Evolutionary conservation across 225 moss, liverwort and hornwort genomes (phyloP).

Genomic region (Bryum argenteum): DNA sequence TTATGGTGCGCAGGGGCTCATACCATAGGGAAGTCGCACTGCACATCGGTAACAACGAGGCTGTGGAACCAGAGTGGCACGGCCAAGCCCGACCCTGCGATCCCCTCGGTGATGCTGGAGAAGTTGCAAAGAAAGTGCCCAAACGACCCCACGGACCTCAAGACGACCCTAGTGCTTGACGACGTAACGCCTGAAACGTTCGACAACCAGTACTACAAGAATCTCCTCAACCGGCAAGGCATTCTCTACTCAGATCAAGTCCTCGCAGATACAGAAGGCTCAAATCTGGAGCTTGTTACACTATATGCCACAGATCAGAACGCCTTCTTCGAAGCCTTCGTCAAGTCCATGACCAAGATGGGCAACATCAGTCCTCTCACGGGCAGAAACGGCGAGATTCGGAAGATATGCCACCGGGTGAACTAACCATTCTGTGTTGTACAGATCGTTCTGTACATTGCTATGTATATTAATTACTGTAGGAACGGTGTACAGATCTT

Average conservation of each 20-base stretch:
- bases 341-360: slow-evolving; percentile 70
- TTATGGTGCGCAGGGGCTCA: slow-evolving; percentile 58
- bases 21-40: slow-evolving; percentile 68
- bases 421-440: slow-evolving; percentile 30
- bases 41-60: slow-evolving; percentile 47
- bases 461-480: slow-evolving; percentile 15
- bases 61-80: slow-evolving; percentile 70
- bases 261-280: slow-evolving; percentile 37
- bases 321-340: slow-evolving; percentile 61
- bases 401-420: slow-evolving; percentile 42
- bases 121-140: slow-evolving; percentile 54
- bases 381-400: slow-evolving; percentile 61
- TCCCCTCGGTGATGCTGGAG: slow-evolving; percentile 44
- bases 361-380: slow-evolving; percentile 55
- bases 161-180: slow-evolving; percentile 52
- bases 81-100: slow-evolving; percentile 61
- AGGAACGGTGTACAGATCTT: slow-evolving; percentile 30
- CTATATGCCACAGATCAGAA: slow-evolving; percentile 45
- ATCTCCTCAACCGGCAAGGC: slow-evolving; percentile 44
- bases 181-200: slow-evolving; percentile 38
- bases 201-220: slow-evolving; percentile 73
- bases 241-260: slow-evolving; percentile 71
- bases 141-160: slow-evolving; percentile 18
- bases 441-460: slow-evolving; percentile 19
- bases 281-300: slow-evolving; percentile 29